These are phyloP conservation scores for Takashimella tepidaria DNA, from an alignment of 1,284 basidiomycete species.

Conservation along the genomic window DNA sequence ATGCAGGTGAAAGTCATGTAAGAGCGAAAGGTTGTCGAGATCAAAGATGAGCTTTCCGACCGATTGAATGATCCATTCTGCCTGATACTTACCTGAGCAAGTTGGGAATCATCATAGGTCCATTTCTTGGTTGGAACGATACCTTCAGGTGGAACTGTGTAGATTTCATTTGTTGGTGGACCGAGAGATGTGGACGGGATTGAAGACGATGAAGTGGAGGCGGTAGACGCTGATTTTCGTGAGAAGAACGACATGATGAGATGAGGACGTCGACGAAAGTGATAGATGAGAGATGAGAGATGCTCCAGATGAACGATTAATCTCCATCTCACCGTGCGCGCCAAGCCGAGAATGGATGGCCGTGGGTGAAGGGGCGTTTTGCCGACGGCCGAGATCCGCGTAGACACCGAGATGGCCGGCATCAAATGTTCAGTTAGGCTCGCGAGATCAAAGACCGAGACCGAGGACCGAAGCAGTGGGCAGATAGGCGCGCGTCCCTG, in stretches of 20 bases:
- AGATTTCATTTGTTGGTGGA: conserved; percentile 10
- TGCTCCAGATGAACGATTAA: not conserved
- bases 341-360: too few species aligned
- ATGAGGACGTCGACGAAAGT: not conserved
- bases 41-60: too few species aligned
- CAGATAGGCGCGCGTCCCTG: not conserved
- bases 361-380: too few species aligned
- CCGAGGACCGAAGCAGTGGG: not conserved
- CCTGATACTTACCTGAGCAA: conserved; percentile 43
- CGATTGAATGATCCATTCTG: too few species aligned
- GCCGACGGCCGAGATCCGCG: too few species aligned
- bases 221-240: conserved; percentile 1
- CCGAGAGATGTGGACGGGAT: not conserved
- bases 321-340: not conserved
- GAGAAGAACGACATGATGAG: conserved; percentile 11
- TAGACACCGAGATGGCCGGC: too few species aligned
- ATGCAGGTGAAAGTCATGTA: too few species aligned
- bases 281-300: not conserved
- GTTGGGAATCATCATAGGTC: conserved; percentile 61
- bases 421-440: not conserved
- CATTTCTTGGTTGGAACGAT: conserved; percentile 50
- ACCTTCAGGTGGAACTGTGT: conserved; percentile 7
- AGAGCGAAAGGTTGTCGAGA: too few species aligned
- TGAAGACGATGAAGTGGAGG: not conserved
- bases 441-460: not conserved